Evolutionary conservation across 768 basidiomycete species (phyloP).

Genomic region (Suillus spraguei): DNA sequence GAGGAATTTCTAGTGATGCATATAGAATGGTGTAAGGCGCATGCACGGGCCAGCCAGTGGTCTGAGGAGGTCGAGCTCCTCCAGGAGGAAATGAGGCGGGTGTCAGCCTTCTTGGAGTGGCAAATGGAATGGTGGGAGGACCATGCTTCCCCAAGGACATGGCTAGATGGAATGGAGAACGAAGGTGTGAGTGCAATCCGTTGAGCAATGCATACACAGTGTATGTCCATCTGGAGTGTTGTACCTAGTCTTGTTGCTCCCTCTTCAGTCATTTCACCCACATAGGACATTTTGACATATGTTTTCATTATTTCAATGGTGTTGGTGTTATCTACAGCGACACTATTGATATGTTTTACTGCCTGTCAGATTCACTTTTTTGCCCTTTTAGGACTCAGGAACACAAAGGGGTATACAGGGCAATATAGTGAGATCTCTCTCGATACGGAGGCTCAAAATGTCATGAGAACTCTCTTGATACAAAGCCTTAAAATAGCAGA

Average conservation of each 20-base stretch:
- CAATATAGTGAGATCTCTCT: neutral
- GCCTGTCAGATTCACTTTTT: neutral
- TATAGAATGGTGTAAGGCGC: neutral
- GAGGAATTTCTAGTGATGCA: neutral
- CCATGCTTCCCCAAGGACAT: neutral
- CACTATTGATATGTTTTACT: neutral
- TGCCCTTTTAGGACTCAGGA: neutral
- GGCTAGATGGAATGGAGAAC: neutral
- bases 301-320: neutral
- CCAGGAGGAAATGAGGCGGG: slow-evolving; percentile 2
- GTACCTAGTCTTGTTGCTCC: neutral
- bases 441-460: neutral
- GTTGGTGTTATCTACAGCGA: neutral
- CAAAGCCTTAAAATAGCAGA: neutral
- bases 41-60: neutral
- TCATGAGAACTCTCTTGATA: too few species aligned
- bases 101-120: slow-evolving; percentile 3
- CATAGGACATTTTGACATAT: neutral
- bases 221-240: neutral
- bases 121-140: neutral
- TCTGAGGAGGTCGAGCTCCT: slow-evolving; percentile 7
- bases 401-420: neutral
- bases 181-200: neutral
- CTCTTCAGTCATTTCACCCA: neutral
- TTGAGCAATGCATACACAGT: neutral